Evolutionary conservation across 768 basidiomycete genomes (phyloP), one percentile per base, ranked within the genome.

Genomic region (Pisolithus microcarpus): DNA sequence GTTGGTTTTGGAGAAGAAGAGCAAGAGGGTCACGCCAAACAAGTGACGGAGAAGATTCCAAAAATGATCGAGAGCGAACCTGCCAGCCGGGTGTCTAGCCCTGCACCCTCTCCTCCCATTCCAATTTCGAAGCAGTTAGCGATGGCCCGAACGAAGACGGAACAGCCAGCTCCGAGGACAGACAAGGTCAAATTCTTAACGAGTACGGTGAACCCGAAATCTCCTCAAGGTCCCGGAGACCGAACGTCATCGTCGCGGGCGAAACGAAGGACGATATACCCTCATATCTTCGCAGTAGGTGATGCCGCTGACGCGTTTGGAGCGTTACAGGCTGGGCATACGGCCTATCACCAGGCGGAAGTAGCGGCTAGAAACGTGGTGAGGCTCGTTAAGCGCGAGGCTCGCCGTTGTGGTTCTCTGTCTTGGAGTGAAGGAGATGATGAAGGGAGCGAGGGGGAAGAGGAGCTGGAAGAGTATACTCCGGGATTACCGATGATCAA

Each of bases 291-390:
- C 57, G 81, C 75, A 8, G 63, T 83, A 6, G 83, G 83, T 7
- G 83, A 85, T 49, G 73, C 75, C 0, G 82, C 81, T 1, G 80
- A 84, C 60, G 80, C 80, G 5, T 83, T 81, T 52, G 81, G 81
- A 6, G 83, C 81, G 0, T 74, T 78, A 21, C 73, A 78, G 21
- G 81, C 82, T 11, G 83, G 80, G 0, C 77, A 81, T 53, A 80
- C 69, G 30, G 78, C 80, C 2, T 76, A 77, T 57, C 70, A 66
- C 36, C 80, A 81, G 68, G 74, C 53, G 61, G 63, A 75, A 47
- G 63, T 81, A 10, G 81, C 81, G 0, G 80, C 77, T 26, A 58
- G 70, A n/a, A 84, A 84, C 51, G 66, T 84, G 26, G 43, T 80
- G 6, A 62, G 58, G 44, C 74, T 82, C 13, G 69, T 82, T 11